A percentile compares a stretch with the other conserved stretches of the same genome.
Conservation (phyloP, 2,329 filamentous ascomycete species). For the Metarhizium rileyi region DNA sequence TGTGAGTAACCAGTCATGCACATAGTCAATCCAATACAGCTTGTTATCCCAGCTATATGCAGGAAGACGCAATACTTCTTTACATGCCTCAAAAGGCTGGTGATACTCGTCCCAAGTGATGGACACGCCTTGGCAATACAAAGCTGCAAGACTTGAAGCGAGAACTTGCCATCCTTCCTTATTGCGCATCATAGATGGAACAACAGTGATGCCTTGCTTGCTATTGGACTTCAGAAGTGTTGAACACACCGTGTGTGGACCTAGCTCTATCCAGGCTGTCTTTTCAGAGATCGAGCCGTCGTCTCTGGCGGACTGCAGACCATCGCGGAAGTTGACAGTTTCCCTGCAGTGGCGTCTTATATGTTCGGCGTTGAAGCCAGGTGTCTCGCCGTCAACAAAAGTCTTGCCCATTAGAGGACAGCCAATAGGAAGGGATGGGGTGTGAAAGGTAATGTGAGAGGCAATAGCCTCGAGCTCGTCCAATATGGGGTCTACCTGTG, state of each 20-base stretch:
- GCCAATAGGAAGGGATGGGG: constrained; percentile 46
- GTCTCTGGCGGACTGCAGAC: not conserved
- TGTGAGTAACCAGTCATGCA: constrained; percentile 51
- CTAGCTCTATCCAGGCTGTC: constrained; percentile 27
- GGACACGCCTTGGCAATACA: constrained; percentile 43
- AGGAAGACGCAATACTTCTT: constrained; percentile 50
- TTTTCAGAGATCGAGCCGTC: not conserved
- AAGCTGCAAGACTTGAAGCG: constrained; percentile 40
- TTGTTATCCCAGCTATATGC: constrained; percentile 65
- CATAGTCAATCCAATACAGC: constrained; percentile 57
- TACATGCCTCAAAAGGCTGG: constrained; percentile 31
- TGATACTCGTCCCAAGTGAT: constrained; percentile 57
- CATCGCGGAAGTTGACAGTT: not conserved
- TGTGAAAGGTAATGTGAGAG: constrained; percentile 25
- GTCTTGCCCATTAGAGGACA: constrained; percentile 53
- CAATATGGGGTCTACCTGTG: constrained; percentile 44
- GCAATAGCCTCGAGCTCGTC: constrained; percentile 46
- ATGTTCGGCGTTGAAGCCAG: not conserved
- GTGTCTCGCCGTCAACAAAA: constrained; percentile 9
- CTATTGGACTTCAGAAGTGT: constrained; percentile 55
- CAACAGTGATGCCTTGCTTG: constrained; percentile 38
- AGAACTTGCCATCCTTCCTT: constrained; percentile 58
- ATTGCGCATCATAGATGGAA: constrained; percentile 52
- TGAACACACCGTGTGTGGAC: constrained; percentile 55
- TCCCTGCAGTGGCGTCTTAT: not conserved